A percentile compares a stretch with the other conserved stretches of the same genome.
Evolutionary conservation across 805 yeast genomes (phyloP).

Genomic region (Metschnikowia reukaufii): DNA sequence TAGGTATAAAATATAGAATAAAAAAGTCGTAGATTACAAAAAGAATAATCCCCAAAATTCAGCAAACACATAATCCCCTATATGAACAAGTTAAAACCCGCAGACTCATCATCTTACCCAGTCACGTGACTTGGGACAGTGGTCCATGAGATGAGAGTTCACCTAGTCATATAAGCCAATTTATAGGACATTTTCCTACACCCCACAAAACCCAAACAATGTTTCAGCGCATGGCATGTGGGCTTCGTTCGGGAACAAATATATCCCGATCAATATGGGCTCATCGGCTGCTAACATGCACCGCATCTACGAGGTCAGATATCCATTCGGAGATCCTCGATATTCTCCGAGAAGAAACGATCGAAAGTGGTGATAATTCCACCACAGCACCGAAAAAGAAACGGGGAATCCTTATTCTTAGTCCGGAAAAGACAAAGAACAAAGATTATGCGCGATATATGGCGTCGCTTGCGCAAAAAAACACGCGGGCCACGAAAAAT

Average conservation of each 20-base stretch:
- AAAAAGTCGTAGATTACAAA: too few relatives aligned
- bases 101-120: too few relatives aligned
- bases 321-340: slow-evolving; percentile 8
- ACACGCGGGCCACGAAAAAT: background rate
- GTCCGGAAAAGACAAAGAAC: slow-evolving; percentile 20
- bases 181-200: too few relatives aligned
- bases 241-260: slow-evolving; percentile 3
- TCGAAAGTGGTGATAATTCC: background rate
- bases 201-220: background rate
- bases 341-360: slow-evolving; percentile 5
- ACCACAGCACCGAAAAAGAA: slow-evolving; percentile 4
- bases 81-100: too few relatives aligned
- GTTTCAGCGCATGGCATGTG: background rate
- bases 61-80: too few relatives aligned
- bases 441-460: slow-evolving; percentile 11
- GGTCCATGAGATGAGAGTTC: too few relatives aligned
- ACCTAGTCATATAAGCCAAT: too few relatives aligned
- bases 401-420: slow-evolving; percentile 15
- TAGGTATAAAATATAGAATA: too few relatives aligned
- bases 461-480: slow-evolving; percentile 1
- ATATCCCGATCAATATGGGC: too few relatives aligned
- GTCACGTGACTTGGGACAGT: too few relatives aligned
- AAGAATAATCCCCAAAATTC: too few relatives aligned
- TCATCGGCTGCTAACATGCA: slow-evolving; percentile 7
- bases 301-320: background rate